Conservation (phyloP, 2,329 filamentous ascomycete genomes). For the Aureobasidium lini region DNA sequence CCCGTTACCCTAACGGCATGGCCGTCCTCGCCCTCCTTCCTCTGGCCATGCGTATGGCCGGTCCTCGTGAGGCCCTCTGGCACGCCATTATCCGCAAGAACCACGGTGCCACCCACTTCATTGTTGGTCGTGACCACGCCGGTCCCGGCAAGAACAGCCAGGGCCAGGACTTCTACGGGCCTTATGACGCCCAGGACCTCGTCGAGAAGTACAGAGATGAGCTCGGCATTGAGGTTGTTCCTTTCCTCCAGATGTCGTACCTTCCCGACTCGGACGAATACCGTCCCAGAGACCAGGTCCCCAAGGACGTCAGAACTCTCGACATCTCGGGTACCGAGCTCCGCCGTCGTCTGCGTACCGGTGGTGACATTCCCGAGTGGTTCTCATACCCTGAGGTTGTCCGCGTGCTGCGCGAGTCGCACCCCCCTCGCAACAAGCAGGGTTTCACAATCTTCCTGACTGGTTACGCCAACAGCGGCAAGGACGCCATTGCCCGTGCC, state of each 20-base stretch:
- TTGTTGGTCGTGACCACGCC: constrained; percentile 96
- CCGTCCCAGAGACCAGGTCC: constrained; percentile 82
- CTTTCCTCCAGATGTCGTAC: constrained; percentile 99
- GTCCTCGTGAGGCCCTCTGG: constrained; percentile 97
- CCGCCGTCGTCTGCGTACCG: constrained; percentile 80
- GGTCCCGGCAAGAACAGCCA: constrained; percentile 97
- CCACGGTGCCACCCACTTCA: constrained; percentile 98
- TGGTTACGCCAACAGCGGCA: constrained; percentile 92
- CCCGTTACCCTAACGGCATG: constrained; percentile 98
- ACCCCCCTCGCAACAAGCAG: constrained; percentile 83
- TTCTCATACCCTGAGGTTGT: constrained; percentile 99
- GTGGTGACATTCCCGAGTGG: constrained; percentile 95
- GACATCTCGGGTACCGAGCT: constrained; percentile 63
- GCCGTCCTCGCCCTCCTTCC: constrained; percentile 90
- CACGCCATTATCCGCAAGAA: constrained; percentile 99
- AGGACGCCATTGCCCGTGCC: constrained; percentile 91
- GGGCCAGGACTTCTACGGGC: constrained; percentile 94
- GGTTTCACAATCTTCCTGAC: constrained; percentile 98
- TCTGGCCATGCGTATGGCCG: constrained; percentile 98
- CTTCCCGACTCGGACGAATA: constrained; percentile 97
- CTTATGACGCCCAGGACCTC: constrained; percentile 92
- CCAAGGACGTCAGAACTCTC: constrained; percentile 68
- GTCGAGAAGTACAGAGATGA: constrained; percentile 95
- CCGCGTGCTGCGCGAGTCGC: constrained; percentile 89
- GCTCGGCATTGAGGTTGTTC: constrained; percentile 96